Evolutionary conservation across 768 basidiomycete species (phyloP).

Genomic region (Galerina marginata): DNA sequence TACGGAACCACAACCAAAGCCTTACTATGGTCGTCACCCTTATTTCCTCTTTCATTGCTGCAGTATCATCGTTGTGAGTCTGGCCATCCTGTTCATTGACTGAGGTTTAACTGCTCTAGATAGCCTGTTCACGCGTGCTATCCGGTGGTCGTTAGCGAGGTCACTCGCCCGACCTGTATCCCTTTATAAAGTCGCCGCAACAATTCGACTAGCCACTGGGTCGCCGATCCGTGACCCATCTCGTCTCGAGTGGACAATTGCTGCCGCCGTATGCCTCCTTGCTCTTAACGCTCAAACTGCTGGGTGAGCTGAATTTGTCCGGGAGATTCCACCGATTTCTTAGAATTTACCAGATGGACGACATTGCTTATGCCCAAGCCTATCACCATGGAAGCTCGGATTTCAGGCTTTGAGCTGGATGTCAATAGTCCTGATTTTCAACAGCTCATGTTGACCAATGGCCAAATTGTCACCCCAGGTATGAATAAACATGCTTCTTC

Average conservation of each 20-base stretch:
- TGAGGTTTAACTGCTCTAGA: neutral
- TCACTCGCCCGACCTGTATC: constrained; percentile 16
- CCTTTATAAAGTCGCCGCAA: constrained; percentile 19
- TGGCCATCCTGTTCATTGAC: neutral
- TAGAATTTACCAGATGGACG: constrained; percentile 15
- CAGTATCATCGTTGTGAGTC: constrained; percentile 17
- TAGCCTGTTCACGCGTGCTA: constrained; percentile 22
- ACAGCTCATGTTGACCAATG: constrained; percentile 17
- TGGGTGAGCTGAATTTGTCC: constrained; percentile 11
- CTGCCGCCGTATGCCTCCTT: constrained; percentile 16
- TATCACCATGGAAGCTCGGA: constrained; percentile 12
- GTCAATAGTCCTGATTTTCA: constrained; percentile 19
- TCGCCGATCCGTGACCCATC: constrained; percentile 18
- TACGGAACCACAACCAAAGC: constrained; percentile 14
- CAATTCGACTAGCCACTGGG: constrained; percentile 16
- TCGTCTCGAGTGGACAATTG: constrained; percentile 21
- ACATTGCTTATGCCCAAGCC: constrained; percentile 22
- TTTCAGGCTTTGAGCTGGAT: constrained; percentile 25
- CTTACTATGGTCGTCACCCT: constrained; percentile 25
- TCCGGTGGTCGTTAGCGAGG: constrained; percentile 22
- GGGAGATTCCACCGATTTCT: neutral
- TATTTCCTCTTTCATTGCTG: constrained; percentile 16
- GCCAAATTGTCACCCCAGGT: constrained; percentile 18
- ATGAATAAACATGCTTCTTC: neutral
- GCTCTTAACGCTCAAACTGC: constrained; percentile 21